phyloP scores from a whole-genome alignment of 331 rosid genomes.

The Pyracantha coccinea region DNA sequence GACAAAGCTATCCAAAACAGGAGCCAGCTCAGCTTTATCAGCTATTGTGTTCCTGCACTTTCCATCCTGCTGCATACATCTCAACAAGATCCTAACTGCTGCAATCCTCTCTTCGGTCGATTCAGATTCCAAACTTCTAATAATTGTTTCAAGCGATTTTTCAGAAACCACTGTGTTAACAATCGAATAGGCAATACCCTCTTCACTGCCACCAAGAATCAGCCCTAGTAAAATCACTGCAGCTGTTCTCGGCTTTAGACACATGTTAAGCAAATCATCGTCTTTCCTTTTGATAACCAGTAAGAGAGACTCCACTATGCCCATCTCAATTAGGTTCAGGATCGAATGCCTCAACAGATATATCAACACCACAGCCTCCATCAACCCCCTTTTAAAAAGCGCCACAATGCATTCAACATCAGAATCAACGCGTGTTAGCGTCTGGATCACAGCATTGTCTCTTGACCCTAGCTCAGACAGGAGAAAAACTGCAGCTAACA shows the following conservation, averaged over 20 bases:
- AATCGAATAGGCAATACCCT: slow-evolving; percentile 32
- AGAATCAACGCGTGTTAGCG: slow-evolving; percentile 72
- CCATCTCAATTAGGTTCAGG: slow-evolving; percentile 42
- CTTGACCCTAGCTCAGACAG: slow-evolving; percentile 67
- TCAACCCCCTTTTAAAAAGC: slow-evolving; percentile 66
- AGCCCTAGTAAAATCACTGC: slow-evolving; percentile 57
- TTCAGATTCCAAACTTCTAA: slow-evolving; percentile 54
- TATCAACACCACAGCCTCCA: slow-evolving; percentile 76
- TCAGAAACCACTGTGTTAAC: slow-evolving; percentile 37
- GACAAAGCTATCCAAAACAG: slow-evolving; percentile 56
- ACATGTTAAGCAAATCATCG: slow-evolving; percentile 49
- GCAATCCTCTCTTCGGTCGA: slow-evolving; percentile 61
- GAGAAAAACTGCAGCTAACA: slow-evolving; percentile 70
- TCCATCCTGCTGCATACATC: slow-evolving; percentile 78
- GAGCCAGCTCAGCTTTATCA: slow-evolving; percentile 61
- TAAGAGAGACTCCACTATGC: slow-evolving; percentile 44
- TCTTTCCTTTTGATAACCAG: slow-evolving; percentile 43
- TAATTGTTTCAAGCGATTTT: slow-evolving; percentile 39
- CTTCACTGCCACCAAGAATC: slow-evolving; percentile 46
- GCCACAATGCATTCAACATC: slow-evolving; percentile 69
- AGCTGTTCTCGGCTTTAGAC: slow-evolving; percentile 63
- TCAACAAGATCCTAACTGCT: slow-evolving; percentile 60
- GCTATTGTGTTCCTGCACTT: slow-evolving; percentile 63
- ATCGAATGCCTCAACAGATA: slow-evolving; percentile 49
- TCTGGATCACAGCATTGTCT: slow-evolving; percentile 59